Evolutionary conservation across 2,329 filamentous ascomycete species (phyloP).

Genomic region (Pestalotiopsis sp.): DNA sequence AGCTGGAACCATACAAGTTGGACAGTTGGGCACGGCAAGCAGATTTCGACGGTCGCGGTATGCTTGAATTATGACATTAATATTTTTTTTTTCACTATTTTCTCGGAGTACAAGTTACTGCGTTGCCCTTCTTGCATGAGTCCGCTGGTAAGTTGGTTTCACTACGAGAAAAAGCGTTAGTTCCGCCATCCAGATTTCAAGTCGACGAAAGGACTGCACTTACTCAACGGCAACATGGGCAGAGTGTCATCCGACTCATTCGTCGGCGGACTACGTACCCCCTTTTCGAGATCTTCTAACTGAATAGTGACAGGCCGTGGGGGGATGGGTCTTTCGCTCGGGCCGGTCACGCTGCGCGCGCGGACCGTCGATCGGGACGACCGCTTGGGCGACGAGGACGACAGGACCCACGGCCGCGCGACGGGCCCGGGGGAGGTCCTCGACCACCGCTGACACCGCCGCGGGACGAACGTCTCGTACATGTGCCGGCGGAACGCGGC

Average conservation of each 20-base stretch:
- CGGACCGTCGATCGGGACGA: neutral
- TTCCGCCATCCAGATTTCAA: neutral
- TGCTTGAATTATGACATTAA: neutral
- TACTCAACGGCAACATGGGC: neutral
- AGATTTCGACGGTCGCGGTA: neutral
- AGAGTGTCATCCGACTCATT: conserved; percentile 1
- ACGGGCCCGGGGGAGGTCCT: neutral
- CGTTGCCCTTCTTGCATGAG: neutral
- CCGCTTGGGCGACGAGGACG: neutral
- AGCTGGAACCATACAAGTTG: too few species aligned
- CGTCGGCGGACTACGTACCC: neutral
- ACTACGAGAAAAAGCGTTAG: neutral
- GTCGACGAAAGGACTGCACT: neutral
- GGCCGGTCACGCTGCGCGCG: neutral
- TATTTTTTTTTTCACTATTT: neutral
- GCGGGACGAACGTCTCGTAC: conserved; percentile 23
- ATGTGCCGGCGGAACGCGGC: conserved; percentile 35
- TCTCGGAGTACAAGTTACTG: neutral
- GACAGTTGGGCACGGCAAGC: too few species aligned
- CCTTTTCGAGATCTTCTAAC: neutral
- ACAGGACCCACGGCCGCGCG: neutral
- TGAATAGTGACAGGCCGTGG: neutral
- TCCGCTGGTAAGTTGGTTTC: neutral
- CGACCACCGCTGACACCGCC: conserved; percentile 15
- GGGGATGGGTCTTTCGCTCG: neutral